These are phyloP conservation scores for Xylariaceae sp. DNA, from an alignment of 2,329 filamentous ascomycete genomes.

Conservation along the genomic window DNA sequence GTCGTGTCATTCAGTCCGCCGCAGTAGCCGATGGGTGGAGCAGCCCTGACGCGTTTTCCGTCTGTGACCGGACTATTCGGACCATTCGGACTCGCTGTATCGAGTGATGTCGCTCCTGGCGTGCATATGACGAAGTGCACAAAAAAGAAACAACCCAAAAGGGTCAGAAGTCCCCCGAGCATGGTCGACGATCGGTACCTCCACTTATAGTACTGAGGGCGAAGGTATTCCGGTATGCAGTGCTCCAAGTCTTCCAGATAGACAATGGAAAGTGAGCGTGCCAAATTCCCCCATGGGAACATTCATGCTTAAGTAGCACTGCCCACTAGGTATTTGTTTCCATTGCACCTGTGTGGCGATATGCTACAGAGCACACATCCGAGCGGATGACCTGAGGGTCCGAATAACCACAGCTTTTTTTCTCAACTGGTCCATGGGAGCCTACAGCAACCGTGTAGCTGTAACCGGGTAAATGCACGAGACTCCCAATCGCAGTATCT, in stretches of 20 bases:
- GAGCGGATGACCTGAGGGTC: not conserved
- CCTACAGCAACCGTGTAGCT: not conserved
- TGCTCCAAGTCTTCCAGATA: not conserved
- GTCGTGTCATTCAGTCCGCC: constrained; percentile 4
- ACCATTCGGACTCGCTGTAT: not conserved
- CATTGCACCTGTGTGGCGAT: not conserved
- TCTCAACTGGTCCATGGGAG: not conserved
- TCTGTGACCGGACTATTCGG: not conserved
- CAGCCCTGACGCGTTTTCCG: not conserved
- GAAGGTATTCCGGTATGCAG: not conserved
- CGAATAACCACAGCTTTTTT: not conserved
- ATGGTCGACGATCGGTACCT: not conserved
- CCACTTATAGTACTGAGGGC: not conserved
- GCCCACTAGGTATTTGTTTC: not conserved
- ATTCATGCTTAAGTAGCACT: not conserved
- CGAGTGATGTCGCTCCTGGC: not conserved
- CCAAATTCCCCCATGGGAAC: not conserved
- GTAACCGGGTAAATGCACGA: not conserved
- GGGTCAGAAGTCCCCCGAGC: not conserved
- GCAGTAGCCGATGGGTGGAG: constrained; percentile 10
- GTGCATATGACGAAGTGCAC: not conserved
- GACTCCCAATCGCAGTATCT: not conserved
- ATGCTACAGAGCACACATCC: not conserved
- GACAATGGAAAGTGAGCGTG: not conserved
- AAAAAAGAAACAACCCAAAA: not conserved